Conservation (phyloP, 2,329 filamentous ascomycete species). For the Aureobasidium zeae region DNA sequence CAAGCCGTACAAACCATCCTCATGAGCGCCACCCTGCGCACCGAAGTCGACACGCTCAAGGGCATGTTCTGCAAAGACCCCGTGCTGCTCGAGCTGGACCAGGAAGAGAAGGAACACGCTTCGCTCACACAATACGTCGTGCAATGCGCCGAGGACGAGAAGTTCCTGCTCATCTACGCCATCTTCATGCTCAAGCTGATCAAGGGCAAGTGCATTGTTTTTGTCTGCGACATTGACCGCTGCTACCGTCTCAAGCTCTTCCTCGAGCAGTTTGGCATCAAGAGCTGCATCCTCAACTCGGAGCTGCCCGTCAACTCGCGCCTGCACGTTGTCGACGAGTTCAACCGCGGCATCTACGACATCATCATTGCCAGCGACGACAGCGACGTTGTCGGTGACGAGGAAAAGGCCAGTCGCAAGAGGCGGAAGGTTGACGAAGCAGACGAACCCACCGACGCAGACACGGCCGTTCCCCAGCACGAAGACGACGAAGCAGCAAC, state of each 20-base stretch:
- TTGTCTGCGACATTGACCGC: constrained; percentile 76
- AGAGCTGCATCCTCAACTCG: constrained; percentile 86
- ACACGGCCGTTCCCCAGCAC: constrained; percentile 19
- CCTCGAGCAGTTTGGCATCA: constrained; percentile 92
- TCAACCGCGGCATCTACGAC: constrained; percentile 94
- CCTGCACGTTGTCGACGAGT: constrained; percentile 91
- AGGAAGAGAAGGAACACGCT: constrained; percentile 61
- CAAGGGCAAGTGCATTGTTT: constrained; percentile 81
- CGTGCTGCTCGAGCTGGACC: constrained; percentile 69
- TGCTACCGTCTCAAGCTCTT: constrained; percentile 92
- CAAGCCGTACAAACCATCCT: constrained; percentile 82
- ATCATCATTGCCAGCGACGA: constrained; percentile 96
- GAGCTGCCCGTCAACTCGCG: constrained; percentile 88
- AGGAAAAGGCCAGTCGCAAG: constrained; percentile 33
- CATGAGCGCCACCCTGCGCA: constrained; percentile 86
- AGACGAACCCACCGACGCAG: constrained; percentile 17
- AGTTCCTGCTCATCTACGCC: constrained; percentile 85
- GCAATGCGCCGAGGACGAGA: constrained; percentile 92
- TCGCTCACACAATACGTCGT: constrained; percentile 54
- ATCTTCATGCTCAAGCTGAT: constrained; percentile 93
- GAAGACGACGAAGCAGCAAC: constrained; percentile 19
- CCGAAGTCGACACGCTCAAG: constrained; percentile 78
- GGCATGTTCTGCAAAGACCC: constrained; percentile 77
- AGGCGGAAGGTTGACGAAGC: constrained; percentile 21
- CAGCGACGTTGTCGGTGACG: constrained; percentile 67